Evolutionary conservation across 805 yeast genomes (phyloP), one percentile per base, ranked within the genome.

Genomic region (Wickerhamomyces queroliae): DNA sequence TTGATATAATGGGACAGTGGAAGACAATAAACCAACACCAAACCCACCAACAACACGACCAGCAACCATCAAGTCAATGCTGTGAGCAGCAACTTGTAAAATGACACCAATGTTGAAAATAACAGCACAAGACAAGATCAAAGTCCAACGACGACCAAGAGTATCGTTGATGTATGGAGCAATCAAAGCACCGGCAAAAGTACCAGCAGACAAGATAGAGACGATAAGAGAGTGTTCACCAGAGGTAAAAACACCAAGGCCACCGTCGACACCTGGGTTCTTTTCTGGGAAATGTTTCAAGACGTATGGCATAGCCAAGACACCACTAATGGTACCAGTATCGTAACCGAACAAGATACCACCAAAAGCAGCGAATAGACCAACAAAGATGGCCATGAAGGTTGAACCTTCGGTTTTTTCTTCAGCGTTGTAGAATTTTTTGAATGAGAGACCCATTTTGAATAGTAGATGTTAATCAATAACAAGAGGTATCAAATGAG

Each of bases 1-100:
- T 64, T 82, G 86, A 59, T 83, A 83, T 47, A 84, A 61, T 24
- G 90, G 87, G 27, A 83, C 81, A 44, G 77, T 69, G 17, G 88
- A 80, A 16, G 90, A 78, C 23, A 83, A 66, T 27, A 76, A 69
- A 46, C 93, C 93, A 41, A 83, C 83, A 36, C 87, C 84, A 13
- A 80, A 46, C 28, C 90, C 91, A 27, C 82, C 78, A 43, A 84
- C 63, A 34, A 75, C 72, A 55, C 91, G 69, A 28, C 90, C 90
- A 12, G 73, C 78, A 46, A 80, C 72, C 15, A 80, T 56, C 19
- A 78, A 58, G 9, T 69, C 59, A 47, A 72, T 63, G 33, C 69
- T 62, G 47, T 69, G 56, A 6, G 76, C 46, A 12, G 74, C 61
- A 36, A 65, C 60, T 52, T 74, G 78, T 37, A 74, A 62, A 15